These are phyloP conservation scores for Ustilago sp. DNA, from an alignment of 1,284 basidiomycete species.

Conservation along the genomic window DNA sequence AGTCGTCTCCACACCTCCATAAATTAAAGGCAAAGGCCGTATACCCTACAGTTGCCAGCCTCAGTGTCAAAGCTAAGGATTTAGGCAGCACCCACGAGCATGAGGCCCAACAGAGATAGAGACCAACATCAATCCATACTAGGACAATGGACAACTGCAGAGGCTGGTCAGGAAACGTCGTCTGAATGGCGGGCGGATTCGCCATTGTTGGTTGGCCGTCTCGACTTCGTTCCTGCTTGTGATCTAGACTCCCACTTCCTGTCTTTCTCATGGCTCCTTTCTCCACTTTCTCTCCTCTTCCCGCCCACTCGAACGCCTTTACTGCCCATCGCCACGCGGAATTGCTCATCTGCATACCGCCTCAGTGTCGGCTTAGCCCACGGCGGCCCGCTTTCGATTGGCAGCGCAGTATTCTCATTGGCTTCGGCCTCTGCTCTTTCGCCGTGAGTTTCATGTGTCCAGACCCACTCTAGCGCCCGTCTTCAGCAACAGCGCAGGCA, in stretches of 20 bases:
- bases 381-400: too few relatives aligned
- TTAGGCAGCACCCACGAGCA: too few relatives aligned
- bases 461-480: constrained; percentile 13
- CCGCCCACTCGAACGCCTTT: not conserved
- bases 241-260: constrained; percentile 21
- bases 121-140: not conserved
- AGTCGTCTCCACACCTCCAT: too few relatives aligned
- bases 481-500: not conserved
- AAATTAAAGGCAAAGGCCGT: too few relatives aligned
- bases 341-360: not conserved
- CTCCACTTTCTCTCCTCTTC: constrained; percentile 1
- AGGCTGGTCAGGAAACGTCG: not conserved
- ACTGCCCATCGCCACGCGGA: constrained; percentile 10
- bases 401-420: not conserved
- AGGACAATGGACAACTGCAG: not conserved
- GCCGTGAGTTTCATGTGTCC: constrained; percentile 14
- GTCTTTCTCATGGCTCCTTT: constrained; percentile 6
- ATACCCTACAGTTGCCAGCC: too few relatives aligned
- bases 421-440: constrained; percentile 11
- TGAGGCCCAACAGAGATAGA: too few relatives aligned
- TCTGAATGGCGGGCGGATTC: constrained; percentile 23
- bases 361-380: too few relatives aligned
- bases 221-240: constrained; percentile 13
- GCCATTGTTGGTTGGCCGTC: constrained; percentile 6
- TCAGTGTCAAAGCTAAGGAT: not conserved